Base-by-base conservation (phyloP, 176 grass and related monocot species). In the Urochloa ruziziensis region DNA sequence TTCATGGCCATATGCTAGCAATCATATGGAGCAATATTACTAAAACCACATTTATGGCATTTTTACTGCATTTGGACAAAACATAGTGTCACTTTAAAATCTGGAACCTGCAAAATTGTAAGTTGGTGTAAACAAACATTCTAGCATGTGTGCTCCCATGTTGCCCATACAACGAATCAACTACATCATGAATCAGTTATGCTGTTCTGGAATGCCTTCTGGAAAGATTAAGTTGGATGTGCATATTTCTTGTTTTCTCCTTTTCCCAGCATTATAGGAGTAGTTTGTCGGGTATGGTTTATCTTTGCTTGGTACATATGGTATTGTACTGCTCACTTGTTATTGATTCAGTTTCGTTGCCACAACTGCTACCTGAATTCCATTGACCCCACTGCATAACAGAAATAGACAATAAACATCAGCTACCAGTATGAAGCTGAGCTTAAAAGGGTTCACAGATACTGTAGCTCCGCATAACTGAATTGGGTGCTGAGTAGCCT, bases 401-500 rank as follows among this genome's bases (percentile, higher is more conserved):
- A 67, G 25, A 58, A 53, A 33, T 24, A 47, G 0, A 8, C 14
- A 78, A 3, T 24, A 48, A 64, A 49, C 14, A 82, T 43, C 19
- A 72, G 34, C 17, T 73, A 56, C 4, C 43, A 25, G 34, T 35
- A 73, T n/a, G 29, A 33, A n/a, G 62, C 46, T 73, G 36, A 82
- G 34, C 30, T 59, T 66, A 25, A 24, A 65, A 62, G 39, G 21
- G 33, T 48, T 90, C 56, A 78, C 9, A 73, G 51, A 24, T 79
- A 34, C 7, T 54, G 51, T 54, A 23, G 29, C 18, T 79, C 16
- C 5, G 51, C 10, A 36, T 81, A 91, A 90, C 90, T 95, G 85
- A 98, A 98, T 40, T 98, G 96, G 32, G 89, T 63, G 86, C 76
- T 56, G 93, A 91, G 85, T 95, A 95, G 25, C 93, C 93, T 79